These are phyloP conservation scores for Zygosaccharomyces pseudobailii DNA, from an alignment of 1,139 yeast species.

Conservation along the genomic window DNA sequence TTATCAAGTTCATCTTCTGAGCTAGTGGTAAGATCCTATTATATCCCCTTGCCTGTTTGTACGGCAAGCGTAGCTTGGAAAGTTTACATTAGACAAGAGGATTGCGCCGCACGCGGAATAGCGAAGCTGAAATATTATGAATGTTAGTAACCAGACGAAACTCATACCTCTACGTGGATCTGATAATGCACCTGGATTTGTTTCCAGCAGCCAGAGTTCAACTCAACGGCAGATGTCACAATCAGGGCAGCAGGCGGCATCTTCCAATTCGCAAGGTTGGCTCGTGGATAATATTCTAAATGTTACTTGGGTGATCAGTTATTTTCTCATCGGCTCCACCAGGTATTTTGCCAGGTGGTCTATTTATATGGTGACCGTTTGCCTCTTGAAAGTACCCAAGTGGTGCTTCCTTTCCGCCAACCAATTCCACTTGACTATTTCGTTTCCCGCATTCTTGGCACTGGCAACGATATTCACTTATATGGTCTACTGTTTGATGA, in stretches of 20 bases:
- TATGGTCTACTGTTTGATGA: slow-evolving; percentile 14
- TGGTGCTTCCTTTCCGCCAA: slow-evolving; percentile 15
- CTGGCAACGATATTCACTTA: slow-evolving; percentile 10
- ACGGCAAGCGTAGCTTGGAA: neutral
- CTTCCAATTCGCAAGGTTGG: slow-evolving; percentile 11
- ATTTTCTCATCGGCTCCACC: slow-evolving; percentile 11
- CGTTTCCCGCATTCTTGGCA: slow-evolving; percentile 12
- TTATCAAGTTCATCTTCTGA: too few species aligned
- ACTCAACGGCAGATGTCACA: slow-evolving; percentile 3
- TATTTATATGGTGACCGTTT: slow-evolving; percentile 8
- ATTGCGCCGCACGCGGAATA: neutral
- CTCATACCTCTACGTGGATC: neutral
- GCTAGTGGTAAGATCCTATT: too few species aligned
- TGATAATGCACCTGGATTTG: neutral
- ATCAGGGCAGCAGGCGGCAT: neutral
- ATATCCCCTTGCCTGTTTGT: neutral
- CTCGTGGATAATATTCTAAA: slow-evolving; percentile 10
- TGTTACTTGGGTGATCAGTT: slow-evolving; percentile 12
- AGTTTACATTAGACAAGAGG: neutral
- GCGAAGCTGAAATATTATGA: slow-evolving; percentile 5
- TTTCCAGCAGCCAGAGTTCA: slow-evolving; percentile 1
- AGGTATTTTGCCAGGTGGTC: slow-evolving; percentile 11
- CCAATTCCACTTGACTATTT: slow-evolving; percentile 14
- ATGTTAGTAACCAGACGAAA: slow-evolving; percentile 6
- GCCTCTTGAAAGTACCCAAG: slow-evolving; percentile 12